Conservation (phyloP, 2,329 filamentous ascomycete genomes). For the Trichoderma sp. region DNA sequence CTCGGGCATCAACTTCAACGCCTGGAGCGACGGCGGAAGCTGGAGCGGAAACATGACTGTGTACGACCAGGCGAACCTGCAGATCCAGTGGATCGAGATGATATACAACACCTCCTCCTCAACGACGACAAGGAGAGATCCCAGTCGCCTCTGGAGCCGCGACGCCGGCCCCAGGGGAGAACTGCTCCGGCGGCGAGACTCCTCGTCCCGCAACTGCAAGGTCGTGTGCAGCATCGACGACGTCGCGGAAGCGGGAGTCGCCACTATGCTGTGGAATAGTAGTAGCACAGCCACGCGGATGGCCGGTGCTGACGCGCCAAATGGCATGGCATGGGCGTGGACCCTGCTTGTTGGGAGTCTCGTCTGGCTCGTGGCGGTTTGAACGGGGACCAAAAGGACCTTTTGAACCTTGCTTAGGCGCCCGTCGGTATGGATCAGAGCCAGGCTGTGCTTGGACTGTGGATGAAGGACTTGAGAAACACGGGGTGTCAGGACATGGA, state of each 20-base stretch:
- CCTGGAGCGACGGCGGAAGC: conserved; percentile 58
- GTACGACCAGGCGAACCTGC: conserved; percentile 49
- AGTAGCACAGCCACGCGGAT: conserved; percentile 23
- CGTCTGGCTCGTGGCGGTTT: not conserved
- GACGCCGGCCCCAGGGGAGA: conserved; percentile 28
- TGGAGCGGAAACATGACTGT: conserved; percentile 60
- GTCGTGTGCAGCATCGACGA: conserved; percentile 37
- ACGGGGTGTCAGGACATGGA: not conserved
- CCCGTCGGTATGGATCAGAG: not conserved
- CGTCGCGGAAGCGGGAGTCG: conserved; percentile 28
- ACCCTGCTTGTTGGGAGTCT: not conserved
- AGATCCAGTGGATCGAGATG: conserved; percentile 63
- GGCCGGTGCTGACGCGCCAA: not conserved
- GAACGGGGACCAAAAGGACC: not conserved
- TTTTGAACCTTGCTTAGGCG: not conserved
- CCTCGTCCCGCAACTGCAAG: conserved; percentile 22
- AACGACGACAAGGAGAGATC: not conserved
- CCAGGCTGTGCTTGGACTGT: not conserved
- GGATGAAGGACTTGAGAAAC: not conserved
- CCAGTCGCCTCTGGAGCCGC: not conserved
- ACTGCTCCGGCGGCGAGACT: conserved; percentile 34
- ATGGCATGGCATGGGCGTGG: conserved; percentile 13
- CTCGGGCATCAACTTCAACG: conserved; percentile 54
- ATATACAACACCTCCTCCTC: conserved; percentile 46
- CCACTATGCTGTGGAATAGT: conserved; percentile 26